A percentile compares a stretch with the other conserved stretches of the same genome.
These are phyloP conservation scores for Backusella westeae DNA, from an alignment of 192 early-diverging fungal genomes.

Conservation along the genomic window DNA sequence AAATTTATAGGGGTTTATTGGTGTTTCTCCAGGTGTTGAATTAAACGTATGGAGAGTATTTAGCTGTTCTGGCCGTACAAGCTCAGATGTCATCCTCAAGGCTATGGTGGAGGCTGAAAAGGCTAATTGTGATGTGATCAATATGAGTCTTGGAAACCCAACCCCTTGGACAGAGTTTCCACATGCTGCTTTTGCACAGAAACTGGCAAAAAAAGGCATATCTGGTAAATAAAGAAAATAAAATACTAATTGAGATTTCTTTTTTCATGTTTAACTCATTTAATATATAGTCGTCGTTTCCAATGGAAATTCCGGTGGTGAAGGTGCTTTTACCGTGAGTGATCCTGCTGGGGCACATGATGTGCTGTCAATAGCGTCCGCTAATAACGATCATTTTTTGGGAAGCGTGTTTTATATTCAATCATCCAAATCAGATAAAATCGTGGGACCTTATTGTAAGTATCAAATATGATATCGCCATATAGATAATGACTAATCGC, in stretches of 20 bases:
- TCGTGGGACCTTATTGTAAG: slow-evolving; percentile 28
- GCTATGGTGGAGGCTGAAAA: slow-evolving; percentile 69
- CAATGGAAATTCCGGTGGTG: slow-evolving; percentile 61
- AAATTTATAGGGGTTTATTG: slow-evolving; percentile 41
- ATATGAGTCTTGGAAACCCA: slow-evolving; percentile 76
- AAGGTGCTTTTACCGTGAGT: slow-evolving; percentile 56
- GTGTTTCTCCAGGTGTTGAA: slow-evolving; percentile 66
- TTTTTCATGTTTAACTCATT: background rate
- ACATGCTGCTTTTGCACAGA: slow-evolving; percentile 55
- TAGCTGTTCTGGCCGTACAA: slow-evolving; percentile 67
- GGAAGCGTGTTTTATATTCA: slow-evolving; percentile 33
- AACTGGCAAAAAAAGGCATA: slow-evolving; percentile 32
- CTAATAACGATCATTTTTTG: slow-evolving; percentile 40
- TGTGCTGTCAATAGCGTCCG: slow-evolving; percentile 58
- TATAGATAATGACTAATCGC: background rate
- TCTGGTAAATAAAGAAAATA: slow-evolving; percentile 18
- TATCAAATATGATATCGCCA: background rate
- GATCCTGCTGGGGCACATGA: slow-evolving; percentile 56
- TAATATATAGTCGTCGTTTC: slow-evolving; percentile 51
- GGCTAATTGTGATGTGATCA: slow-evolving; percentile 74
- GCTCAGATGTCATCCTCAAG: slow-evolving; percentile 73
- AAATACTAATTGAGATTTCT: background rate
- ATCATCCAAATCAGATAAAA: background rate
- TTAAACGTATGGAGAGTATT: slow-evolving; percentile 82
- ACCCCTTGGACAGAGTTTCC: slow-evolving; percentile 60